Base-by-base conservation (phyloP, 768 basidiomycete genomes). In the Mycena galopus region DNA sequence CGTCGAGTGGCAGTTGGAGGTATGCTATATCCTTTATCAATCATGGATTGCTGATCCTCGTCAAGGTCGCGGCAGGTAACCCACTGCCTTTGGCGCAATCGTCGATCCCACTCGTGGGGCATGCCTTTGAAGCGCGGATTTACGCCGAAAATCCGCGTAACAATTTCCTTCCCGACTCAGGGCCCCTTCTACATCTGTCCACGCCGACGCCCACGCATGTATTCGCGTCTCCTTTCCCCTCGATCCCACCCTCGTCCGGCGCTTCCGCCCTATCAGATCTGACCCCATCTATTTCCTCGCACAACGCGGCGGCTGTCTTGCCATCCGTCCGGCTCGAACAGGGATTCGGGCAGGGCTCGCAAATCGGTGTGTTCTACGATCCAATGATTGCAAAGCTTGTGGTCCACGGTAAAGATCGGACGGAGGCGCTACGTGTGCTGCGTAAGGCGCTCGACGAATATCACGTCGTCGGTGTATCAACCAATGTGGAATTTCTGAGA, bases 141-240 rank as follows among this genome's bases (percentile, higher is more conserved):
- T 98, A 98, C 78, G 97, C 96, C 3, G 97, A 98, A 81, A 95
- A 96, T 75, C 97, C 96, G 25, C 91, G 95, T 70, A 96, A 96
- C 80, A 89, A 94, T 79, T 98, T 98, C 85, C 86, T 97, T 7
- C 96, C 96, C 0, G 96, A 98, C 78, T 96, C 94, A 23, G 96
- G 96, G 3, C 85, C 87, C 4, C 86, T 98, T 14, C 81, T 94
- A 7, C 93, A 96, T 80, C 89, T 96, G 60, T 93, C 93, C 0
- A 93, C 94, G 0, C 96, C 96, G 0, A 79, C 84, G 0, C 91
- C 94, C 8, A 94, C 94, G 0, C 89, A 91, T 64, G 80, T 83
- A 44, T 94, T 94, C 75, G 92, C 93, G 19, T 87, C 90, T 7
- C 78, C 83, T 21, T 82, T 83, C 55, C 56, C 83, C 16, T 72